These are phyloP conservation scores for Talaromyces albobiverticillius DNA, from an alignment of 2,329 filamentous ascomycete genomes.

Conservation along the genomic window DNA sequence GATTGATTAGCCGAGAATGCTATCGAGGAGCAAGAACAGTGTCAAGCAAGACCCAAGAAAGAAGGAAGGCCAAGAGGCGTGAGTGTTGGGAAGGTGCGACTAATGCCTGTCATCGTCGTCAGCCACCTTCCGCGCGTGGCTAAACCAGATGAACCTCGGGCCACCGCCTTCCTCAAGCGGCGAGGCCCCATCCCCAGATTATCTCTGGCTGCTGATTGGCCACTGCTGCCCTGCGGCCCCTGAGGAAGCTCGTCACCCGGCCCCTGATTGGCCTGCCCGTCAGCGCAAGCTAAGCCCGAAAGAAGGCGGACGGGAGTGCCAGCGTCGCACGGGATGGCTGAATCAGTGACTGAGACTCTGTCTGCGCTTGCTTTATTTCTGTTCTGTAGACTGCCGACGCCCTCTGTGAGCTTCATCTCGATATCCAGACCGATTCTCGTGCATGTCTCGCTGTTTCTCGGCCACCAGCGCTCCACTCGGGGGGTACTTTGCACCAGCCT, in stretches of 20 bases:
- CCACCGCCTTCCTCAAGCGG: background rate
- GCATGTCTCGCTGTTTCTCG: too few species aligned
- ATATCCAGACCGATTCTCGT: too few species aligned
- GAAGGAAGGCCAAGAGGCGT: background rate
- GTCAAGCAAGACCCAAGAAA: too few species aligned
- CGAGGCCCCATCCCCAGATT: background rate
- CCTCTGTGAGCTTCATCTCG: too few species aligned
- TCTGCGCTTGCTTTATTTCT: background rate
- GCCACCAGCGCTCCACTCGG: too few species aligned
- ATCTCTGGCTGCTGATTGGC: background rate
- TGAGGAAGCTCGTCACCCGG: conserved; percentile 4
- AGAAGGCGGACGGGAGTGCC: background rate
- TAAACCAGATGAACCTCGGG: too few species aligned
- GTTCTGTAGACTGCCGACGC: too few species aligned
- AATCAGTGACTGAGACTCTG: background rate
- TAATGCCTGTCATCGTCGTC: too few species aligned
- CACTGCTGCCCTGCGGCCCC: background rate
- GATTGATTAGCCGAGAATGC: background rate
- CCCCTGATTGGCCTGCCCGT: background rate
- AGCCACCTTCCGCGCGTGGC: too few species aligned
- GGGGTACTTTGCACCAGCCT: background rate
- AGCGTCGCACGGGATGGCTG: conserved; percentile 10
- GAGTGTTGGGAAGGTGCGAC: too few species aligned
- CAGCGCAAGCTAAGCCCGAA: conserved; percentile 1
- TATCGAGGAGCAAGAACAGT: too few species aligned